Evolutionary conservation across 2,329 filamentous ascomycete species (phyloP).

Genomic region (Alternaria viburni): DNA sequence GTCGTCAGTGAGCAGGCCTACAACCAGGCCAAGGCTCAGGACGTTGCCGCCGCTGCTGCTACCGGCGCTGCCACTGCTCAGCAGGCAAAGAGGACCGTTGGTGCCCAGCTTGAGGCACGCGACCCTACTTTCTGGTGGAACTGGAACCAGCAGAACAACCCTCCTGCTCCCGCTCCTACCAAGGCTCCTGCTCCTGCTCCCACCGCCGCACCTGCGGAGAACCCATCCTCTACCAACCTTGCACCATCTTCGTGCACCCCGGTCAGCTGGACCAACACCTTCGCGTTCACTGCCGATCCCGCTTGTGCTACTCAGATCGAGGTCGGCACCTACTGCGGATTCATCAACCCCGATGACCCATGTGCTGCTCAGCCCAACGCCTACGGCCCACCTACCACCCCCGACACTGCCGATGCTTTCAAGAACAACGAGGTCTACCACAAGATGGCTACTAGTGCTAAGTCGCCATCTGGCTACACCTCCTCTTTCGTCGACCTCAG

Average conservation of each 20-base stretch:
- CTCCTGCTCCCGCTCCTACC: not conserved
- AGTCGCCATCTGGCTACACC: slow-evolving; percentile 25
- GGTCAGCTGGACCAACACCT: slow-evolving; percentile 31
- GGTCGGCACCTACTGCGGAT: slow-evolving; percentile 34
- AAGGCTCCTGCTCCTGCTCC: not conserved
- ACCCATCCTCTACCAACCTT: slow-evolving; percentile 22
- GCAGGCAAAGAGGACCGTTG: slow-evolving; percentile 16
- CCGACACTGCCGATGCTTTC: slow-evolving; percentile 35
- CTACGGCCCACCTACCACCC: slow-evolving; percentile 23
- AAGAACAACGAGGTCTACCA: slow-evolving; percentile 29
- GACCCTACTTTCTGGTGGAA: slow-evolving; percentile 8
- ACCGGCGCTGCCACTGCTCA: slow-evolving; percentile 19
- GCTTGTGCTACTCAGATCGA: slow-evolving; percentile 31
- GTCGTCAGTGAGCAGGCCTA: slow-evolving; percentile 17
- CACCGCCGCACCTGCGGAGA: slow-evolving; percentile 8
- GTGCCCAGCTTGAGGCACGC: slow-evolving; percentile 6
- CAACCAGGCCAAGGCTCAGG: slow-evolving; percentile 19
- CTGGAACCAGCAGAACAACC: slow-evolving; percentile 6
- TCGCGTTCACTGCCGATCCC: slow-evolving; percentile 25
- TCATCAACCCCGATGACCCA: slow-evolving; percentile 35
- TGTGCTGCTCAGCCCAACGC: slow-evolving; percentile 36
- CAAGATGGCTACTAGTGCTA: slow-evolving; percentile 28
- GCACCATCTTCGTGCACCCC: slow-evolving; percentile 29
- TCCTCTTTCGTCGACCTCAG: slow-evolving; percentile 26
- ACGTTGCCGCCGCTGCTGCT: slow-evolving; percentile 18